These are phyloP conservation scores for Thalia dealbata DNA, from an alignment of 176 grass and related monocot species.

Conservation along the genomic window DNA sequence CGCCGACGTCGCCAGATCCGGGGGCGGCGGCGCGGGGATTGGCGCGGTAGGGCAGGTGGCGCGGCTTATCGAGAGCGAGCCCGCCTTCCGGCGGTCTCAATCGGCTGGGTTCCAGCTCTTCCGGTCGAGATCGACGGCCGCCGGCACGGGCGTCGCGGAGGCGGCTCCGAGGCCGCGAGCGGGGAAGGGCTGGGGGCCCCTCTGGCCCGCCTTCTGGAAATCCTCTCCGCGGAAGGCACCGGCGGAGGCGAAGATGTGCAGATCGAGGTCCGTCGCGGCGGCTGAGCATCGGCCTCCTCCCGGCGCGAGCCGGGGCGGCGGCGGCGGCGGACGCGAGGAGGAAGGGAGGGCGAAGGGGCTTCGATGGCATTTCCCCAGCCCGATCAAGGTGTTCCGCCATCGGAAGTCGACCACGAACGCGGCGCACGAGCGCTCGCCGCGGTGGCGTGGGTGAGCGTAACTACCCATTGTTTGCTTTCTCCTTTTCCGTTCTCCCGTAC, in stretches of 20 bases:
- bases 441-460: constrained; percentile 7
- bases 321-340: constrained; percentile 25
- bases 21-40: constrained; percentile 41
- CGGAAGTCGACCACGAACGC: constrained; percentile 40
- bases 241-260: constrained; percentile 27
- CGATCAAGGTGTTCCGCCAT: constrained; percentile 61
- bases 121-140: constrained; percentile 10
- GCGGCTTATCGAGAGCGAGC: constrained; percentile 28
- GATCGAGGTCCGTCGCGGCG: constrained; percentile 56
- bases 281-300: too few relatives aligned
- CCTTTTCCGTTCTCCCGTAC: not conserved
- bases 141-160: not conserved
- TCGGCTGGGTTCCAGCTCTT: constrained; percentile 35
- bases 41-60: constrained; percentile 16
- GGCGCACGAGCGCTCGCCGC: constrained; percentile 28
- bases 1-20: constrained; percentile 22
- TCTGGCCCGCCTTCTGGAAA: constrained; percentile 25
- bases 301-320: not conserved
- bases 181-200: constrained; percentile 35
- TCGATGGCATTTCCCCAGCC: constrained; percentile 69
- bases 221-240: not conserved
- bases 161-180: not conserved
- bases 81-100: constrained; percentile 34
- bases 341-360: constrained; percentile 25
- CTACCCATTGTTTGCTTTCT: not conserved